Base-by-base conservation (phyloP, 495 filamentous ascomycete species). In the Barbatosphaeria neglecta region DNA sequence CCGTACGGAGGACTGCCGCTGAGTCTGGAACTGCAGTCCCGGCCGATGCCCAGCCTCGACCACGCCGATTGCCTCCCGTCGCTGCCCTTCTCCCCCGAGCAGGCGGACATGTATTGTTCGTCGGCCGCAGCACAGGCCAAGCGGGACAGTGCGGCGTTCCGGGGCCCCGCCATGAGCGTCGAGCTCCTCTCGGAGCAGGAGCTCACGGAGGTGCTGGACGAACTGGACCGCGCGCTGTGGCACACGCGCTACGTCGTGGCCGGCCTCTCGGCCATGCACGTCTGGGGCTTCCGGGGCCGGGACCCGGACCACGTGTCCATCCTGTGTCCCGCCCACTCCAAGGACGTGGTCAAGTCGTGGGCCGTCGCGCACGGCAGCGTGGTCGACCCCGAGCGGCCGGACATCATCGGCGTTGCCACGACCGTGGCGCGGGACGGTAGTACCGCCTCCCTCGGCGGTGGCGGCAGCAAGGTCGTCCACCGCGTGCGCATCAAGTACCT, bases 181-280 rank as follows among this genome's bases (percentile, higher is more conserved):
- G 31, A 40, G n/a, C 41, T n/a, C 10, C 46, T 60, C 28, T 37
- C 47, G 2, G 10, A 23, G 16, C 8, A 10, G 1, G 52, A 58
- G 42, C 57, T 66, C 13, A 28, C 22, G 10, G 52, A 56, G 37
- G 43, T 68, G 11, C 59, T 69, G 52, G 49, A 52, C 41, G 46
- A 48, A 15, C 35, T 71, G 28, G 54, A 66, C 49, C 39, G 40
- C 0, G 50, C 55, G 1, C 48, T 69, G 10, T 22, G 37, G 3
- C 64, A 69, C 48, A 59, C 63, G 4, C 61, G 54, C 22, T 71
- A 69, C 59, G 64, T 58, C 6, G 59, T 71, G 22, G 56, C 56
- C 47, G 66, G 68, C 4, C 61, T 59, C 10, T 59, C 52, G 3
- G 65, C 65, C 19, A 54, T 71, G 4, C 45, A 48, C 7, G 56